Percentiles rank a stretch among this genome's conserved stretches.
Evolutionary conservation across 1,139 yeast genomes (phyloP).

Genomic region (Geotrichum histeridarum): DNA sequence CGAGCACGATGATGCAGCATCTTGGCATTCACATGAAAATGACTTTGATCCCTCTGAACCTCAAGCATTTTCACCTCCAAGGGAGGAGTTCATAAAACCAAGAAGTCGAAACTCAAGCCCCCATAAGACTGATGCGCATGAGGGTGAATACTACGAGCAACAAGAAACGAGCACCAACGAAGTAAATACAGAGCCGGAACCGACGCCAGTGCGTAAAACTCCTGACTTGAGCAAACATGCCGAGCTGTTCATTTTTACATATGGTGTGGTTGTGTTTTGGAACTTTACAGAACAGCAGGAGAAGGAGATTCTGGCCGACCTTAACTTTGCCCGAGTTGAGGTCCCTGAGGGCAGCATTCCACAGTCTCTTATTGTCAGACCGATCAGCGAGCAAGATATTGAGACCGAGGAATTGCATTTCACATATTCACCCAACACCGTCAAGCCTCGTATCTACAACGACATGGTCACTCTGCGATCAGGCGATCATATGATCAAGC

Average conservation of each 20-base stretch:
- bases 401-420: conserved; percentile 95
- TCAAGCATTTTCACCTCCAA: conserved; percentile 49
- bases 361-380: conserved; percentile 54
- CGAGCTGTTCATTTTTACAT: conserved; percentile 81
- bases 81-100: background rate
- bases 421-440: conserved; percentile 76
- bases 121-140: background rate
- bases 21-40: conserved; percentile 17
- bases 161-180: background rate
- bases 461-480: conserved; percentile 89
- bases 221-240: conserved; percentile 54
- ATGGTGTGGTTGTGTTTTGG: conserved; percentile 97
- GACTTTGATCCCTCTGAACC: conserved; percentile 65
- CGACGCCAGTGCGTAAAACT: background rate
- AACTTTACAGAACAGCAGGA: conserved; percentile 90
- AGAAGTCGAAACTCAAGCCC: background rate
- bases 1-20: conserved; percentile 41
- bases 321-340: conserved; percentile 59
- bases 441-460: conserved; percentile 84
- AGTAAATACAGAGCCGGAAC: background rate
- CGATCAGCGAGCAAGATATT: conserved; percentile 82
- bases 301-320: conserved; percentile 85
- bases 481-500: conserved; percentile 86
- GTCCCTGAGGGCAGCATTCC: background rate
- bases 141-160: background rate